Base-by-base conservation (phyloP, 2,329 filamentous ascomycete genomes). In the Cercospora sojina region DNA sequence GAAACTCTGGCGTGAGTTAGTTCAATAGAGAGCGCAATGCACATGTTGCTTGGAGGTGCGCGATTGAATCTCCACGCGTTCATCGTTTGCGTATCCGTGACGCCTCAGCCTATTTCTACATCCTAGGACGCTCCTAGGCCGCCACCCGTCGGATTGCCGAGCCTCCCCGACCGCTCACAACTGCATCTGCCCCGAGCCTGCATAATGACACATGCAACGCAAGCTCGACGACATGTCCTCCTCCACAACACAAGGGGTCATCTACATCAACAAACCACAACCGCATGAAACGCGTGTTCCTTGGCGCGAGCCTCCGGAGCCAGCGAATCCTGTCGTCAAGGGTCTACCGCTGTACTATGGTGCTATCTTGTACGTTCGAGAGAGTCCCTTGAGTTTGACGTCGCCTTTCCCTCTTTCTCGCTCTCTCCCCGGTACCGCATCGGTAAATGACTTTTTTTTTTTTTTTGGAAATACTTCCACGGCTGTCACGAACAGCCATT, bases 301-400 rank as follows among this genome's bases (percentile, higher is more conserved):
- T 84, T 87, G 62, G 61, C 49, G 49, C 18, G 47, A 53, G 31
- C 61, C 61, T 57, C 59, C 63, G 25, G 41, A 41, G 25, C 51
- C 59, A 23, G 60, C 66, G 27, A 64, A 67, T 78, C 84, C 65
- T 18, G 62, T 64, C 13, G 65, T 67, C 41, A 60, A 63, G 29
- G 65, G 65, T 38, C 31, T 59, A 32, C 78, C 87, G 7, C 81
- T 96, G 57, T 82, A 86, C 29, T 81, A 89, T 60, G 87, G 85
- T 49, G 85, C 86, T 61, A 86, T 83, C 65, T 74, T 90, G 89
- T 91, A 79, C 75, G 84, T 78, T 29, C n/a, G 47, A 32, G 31
- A 38, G 35, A 41, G 35, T 41, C 35, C 35, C n/a, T 32, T 32
- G n/a, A 38, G n/a, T 41, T n/a, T 41, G 35, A 41, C 35, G 35